Evolutionary conservation across 371 early-diverging fungal genomes (phyloP).

Genomic region (Lichtheimia hyalospora): DNA sequence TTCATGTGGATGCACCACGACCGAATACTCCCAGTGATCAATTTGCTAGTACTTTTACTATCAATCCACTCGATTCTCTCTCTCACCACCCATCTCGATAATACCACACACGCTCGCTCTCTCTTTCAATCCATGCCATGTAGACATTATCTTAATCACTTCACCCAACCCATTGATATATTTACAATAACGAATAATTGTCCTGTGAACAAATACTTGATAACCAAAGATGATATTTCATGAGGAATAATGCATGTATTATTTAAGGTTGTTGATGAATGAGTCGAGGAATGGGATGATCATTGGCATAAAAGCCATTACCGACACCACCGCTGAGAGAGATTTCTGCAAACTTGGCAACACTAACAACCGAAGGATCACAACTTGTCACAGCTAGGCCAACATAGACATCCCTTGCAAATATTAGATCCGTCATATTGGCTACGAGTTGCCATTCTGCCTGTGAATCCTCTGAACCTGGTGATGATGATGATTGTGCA

Average conservation of each 20-base stretch:
- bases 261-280: constrained; percentile 1
- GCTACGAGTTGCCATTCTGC: constrained; percentile 32
- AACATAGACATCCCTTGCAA: constrained; percentile 41
- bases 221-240: background rate
- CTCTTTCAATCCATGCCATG: background rate
- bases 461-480: background rate
- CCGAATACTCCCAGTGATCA: no score
- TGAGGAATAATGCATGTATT: background rate
- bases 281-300: background rate
- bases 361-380: constrained; percentile 42
- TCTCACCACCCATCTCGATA: background rate
- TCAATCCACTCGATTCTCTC: background rate
- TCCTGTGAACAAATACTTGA: background rate
- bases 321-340: constrained; percentile 30
- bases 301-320: constrained; percentile 15
- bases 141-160: background rate
- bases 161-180: background rate
- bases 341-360: constrained; percentile 46
- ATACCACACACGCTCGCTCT: background rate
- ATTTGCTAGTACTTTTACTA: background rate
- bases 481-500: constrained; percentile 11
- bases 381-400: constrained; percentile 49
- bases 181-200: background rate
- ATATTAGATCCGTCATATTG: constrained; percentile 13
- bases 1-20: no score